phyloP scores from a whole-genome alignment of 768 basidiomycete genomes.

The Panaeolus papilionaceus region DNA sequence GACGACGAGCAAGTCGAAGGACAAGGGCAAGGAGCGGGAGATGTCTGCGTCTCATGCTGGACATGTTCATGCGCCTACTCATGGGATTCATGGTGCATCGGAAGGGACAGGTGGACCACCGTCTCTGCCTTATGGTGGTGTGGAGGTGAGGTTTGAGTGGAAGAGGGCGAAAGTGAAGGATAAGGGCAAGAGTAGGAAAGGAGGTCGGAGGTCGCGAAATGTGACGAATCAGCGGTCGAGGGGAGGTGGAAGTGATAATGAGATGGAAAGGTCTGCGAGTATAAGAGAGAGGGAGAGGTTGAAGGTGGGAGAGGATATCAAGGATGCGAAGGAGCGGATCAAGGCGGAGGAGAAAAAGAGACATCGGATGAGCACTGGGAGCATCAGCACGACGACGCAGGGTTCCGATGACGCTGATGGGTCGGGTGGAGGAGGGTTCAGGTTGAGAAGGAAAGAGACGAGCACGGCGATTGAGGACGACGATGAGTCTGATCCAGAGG shows the following conservation, averaged over 20 bases:
- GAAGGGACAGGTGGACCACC: conserved; percentile 19
- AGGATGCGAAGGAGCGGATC: conserved; percentile 28
- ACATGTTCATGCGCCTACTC: conserved; percentile 24
- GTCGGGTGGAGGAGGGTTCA: conserved; percentile 19
- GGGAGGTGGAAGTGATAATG: conserved; percentile 28
- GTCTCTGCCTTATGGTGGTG: conserved; percentile 39
- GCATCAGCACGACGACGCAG: conserved; percentile 32
- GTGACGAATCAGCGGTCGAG: conserved; percentile 23
- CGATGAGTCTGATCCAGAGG: conserved; percentile 93
- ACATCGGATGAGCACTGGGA: conserved; percentile 45
- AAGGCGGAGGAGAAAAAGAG: conserved; percentile 30
- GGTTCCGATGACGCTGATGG: conserved; percentile 39
- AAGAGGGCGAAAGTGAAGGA: conserved; percentile 53
- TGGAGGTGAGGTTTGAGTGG: conserved; percentile 87
- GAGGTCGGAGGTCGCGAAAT: conserved; percentile 25
- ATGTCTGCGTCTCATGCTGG: conserved; percentile 19
- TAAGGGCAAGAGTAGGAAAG: conserved; percentile 32
- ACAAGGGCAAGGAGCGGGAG: conserved; percentile 26
- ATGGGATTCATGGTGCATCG: conserved; percentile 21
- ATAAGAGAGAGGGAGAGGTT: conserved; percentile 56
- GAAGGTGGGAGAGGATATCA: conserved; percentile 33
- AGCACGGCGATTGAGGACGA: conserved; percentile 38
- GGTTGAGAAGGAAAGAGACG: conserved; percentile 23
- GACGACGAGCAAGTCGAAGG: not conserved
- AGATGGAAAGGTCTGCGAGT: conserved; percentile 51